Evolutionary conservation across 2,329 filamentous ascomycete genomes (phyloP).

Genomic region (Fusarium haematococcum): DNA sequence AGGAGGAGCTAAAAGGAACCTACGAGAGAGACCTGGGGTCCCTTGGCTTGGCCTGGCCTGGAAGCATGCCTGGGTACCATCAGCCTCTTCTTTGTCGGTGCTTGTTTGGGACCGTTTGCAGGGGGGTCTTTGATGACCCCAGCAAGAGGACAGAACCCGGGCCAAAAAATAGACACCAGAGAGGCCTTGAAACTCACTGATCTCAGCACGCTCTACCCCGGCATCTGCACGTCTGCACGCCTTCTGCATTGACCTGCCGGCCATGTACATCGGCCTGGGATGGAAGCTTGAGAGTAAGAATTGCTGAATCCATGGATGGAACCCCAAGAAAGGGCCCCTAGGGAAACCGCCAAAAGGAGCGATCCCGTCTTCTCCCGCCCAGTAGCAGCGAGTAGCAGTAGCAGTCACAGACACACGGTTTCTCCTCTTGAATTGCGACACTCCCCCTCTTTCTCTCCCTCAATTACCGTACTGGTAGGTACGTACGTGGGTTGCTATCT

Average conservation of each 20-base stretch:
- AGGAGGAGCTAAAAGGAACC: conserved; percentile 1
- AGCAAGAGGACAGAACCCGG: neutral
- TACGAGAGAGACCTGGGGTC: conserved; percentile 6
- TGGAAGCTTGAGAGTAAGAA: conserved; percentile 11
- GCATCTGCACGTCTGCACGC: conserved; percentile 4
- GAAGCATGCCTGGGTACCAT: neutral
- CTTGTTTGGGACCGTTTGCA: neutral
- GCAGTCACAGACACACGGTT: conserved; percentile 16
- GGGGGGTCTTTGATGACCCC: neutral
- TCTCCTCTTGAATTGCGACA: conserved; percentile 20
- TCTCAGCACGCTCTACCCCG: neutral
- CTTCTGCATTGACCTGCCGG: conserved; percentile 21
- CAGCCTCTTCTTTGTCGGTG: conserved; percentile 3
- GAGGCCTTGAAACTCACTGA: conserved; percentile 17
- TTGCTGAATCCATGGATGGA: neutral
- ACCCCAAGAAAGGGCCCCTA: neutral
- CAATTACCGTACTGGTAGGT: conserved; percentile 16
- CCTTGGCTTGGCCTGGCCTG: conserved; percentile 16
- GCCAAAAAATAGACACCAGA: neutral
- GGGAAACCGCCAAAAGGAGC: neutral
- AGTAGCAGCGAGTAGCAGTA: conserved; percentile 9
- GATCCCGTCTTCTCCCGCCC: conserved; percentile 23
- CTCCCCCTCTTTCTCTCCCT: conserved; percentile 12
- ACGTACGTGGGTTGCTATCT: conserved; percentile 7
- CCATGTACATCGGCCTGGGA: conserved; percentile 6